These are phyloP conservation scores for Neopestalotiopsis rosae DNA, from an alignment of 2,329 filamentous ascomycete genomes.

Conservation along the genomic window DNA sequence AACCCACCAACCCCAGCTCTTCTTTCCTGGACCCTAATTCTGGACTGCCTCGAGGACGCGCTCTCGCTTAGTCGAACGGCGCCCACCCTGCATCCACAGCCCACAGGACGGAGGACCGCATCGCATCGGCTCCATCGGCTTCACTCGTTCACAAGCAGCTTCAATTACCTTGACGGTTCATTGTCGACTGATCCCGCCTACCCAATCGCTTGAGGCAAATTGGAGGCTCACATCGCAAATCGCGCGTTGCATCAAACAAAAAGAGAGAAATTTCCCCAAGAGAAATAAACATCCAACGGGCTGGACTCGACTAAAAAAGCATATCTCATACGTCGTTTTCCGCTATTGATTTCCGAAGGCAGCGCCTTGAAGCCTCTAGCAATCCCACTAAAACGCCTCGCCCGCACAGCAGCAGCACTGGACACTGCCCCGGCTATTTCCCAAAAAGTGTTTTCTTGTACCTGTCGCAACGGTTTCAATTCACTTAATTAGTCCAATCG, in stretches of 20 bases:
- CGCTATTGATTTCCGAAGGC: slow-evolving; percentile 22
- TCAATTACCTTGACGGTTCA: slow-evolving; percentile 48
- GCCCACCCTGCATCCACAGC: slow-evolving; percentile 17
- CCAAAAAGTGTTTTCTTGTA: slow-evolving; percentile 2
- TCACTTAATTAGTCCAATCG: neutral
- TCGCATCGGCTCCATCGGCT: slow-evolving; percentile 27
- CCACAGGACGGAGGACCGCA: slow-evolving; percentile 30
- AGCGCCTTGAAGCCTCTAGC: slow-evolving; percentile 30
- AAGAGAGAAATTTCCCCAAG: slow-evolving; percentile 3
- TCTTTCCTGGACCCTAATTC: slow-evolving; percentile 37
- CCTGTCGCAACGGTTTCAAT: neutral
- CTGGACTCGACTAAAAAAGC: slow-evolving; percentile 50
- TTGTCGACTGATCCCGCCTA: slow-evolving; percentile 36
- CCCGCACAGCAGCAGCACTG: slow-evolving; percentile 8
- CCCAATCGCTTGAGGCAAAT: slow-evolving; percentile 53
- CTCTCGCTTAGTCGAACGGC: slow-evolving; percentile 4
- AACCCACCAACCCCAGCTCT: slow-evolving; percentile 18
- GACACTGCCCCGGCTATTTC: neutral
- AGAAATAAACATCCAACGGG: slow-evolving; percentile 36
- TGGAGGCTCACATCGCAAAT: slow-evolving; percentile 36
- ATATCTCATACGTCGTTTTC: slow-evolving; percentile 16
- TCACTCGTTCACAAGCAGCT: slow-evolving; percentile 35
- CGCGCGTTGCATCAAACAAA: slow-evolving; percentile 23
- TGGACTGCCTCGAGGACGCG: slow-evolving; percentile 26
- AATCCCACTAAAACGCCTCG: slow-evolving; percentile 1